A percentile compares a stretch with the other conserved stretches of the same genome.
Conservation (phyloP, 345 rosid genomes). For the Eutrema yunnanense region DNA sequence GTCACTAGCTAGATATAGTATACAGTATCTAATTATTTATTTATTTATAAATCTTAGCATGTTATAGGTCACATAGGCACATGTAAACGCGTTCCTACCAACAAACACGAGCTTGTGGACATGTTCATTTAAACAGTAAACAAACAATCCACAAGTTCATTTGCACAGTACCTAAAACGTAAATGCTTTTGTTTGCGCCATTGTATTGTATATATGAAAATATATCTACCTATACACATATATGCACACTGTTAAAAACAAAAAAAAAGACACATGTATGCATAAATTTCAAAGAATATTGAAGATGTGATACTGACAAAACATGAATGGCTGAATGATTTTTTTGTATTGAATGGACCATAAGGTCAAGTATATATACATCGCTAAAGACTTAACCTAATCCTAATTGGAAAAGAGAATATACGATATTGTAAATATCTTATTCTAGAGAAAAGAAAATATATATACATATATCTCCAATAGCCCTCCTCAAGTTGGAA, state of each 20-base stretch:
- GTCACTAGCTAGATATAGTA: not conserved
- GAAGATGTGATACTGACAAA: not conserved
- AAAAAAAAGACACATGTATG: not conserved
- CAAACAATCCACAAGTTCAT: no score
- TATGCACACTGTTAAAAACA: not conserved
- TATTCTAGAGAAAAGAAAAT: no score
- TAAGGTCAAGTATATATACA: no score
- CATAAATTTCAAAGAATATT: not conserved
- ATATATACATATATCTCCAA: no score
- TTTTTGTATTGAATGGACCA: no score
- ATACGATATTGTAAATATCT: no score
- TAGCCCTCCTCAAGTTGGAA: no score
- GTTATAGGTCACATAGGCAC: slow-evolving; percentile 9
- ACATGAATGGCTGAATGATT: no score
- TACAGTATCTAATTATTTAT: not conserved
- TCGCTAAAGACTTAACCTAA: no score
- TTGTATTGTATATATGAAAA: not conserved
- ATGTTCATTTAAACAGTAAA: not conserved
- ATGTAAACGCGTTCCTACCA: slow-evolving; percentile 27
- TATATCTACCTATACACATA: not conserved
- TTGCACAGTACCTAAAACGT: not conserved
- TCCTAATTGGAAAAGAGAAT: no score
- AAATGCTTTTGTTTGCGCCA: not conserved
- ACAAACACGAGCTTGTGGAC: slow-evolving; percentile 28
- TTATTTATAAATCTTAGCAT: not conserved